Percentiles rank a stretch among this genome's conserved stretches.
phyloP scores from a whole-genome alignment of 352 stramenopile species.

The Pythium apleroticum region DNA sequence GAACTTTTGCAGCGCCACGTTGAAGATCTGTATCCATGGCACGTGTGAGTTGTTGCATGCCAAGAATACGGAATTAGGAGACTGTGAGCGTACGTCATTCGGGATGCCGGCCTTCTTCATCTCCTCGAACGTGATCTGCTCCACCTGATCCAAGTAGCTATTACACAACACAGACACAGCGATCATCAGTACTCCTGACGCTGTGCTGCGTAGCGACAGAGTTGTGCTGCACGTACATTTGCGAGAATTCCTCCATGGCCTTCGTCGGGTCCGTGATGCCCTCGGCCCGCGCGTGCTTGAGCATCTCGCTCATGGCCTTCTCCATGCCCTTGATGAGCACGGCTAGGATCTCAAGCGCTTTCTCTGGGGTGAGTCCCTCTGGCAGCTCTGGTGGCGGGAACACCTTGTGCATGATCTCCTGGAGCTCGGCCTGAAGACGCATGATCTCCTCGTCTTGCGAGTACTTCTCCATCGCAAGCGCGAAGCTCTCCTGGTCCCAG shows the following conservation, averaged over 20 bases:
- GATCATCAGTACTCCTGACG: not conserved
- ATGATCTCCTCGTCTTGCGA: conserved; percentile 57
- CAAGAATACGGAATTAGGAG: too few relatives aligned
- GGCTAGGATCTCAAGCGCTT: conserved; percentile 63
- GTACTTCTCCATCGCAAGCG: conserved; percentile 62
- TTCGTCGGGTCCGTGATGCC: conserved; percentile 69
- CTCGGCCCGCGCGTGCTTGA: conserved; percentile 61
- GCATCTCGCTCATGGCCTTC: conserved; percentile 75
- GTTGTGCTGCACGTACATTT: conserved; percentile 38
- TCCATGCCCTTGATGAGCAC: conserved; percentile 75
- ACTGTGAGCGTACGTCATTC: conserved; percentile 40
- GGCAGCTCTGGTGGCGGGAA: conserved; percentile 67
- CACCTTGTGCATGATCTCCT: conserved; percentile 69
- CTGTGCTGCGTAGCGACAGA: too few relatives aligned
- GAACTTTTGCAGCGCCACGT: conserved; percentile 67
- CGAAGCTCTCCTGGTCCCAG: conserved; percentile 63
- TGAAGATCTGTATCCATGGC: conserved; percentile 52
- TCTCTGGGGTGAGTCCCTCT: conserved; percentile 65
- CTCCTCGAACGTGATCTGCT: conserved; percentile 62
- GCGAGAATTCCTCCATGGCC: conserved; percentile 79
- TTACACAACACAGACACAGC: not conserved
- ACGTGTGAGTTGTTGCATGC: too few relatives aligned
- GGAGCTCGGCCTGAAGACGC: conserved; percentile 66
- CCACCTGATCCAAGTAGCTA: conserved; percentile 66
- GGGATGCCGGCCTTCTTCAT: conserved; percentile 69